phyloP scores from a whole-genome alignment of 768 basidiomycete species.

The Rhodosporidiobolus odoratus region DNA sequence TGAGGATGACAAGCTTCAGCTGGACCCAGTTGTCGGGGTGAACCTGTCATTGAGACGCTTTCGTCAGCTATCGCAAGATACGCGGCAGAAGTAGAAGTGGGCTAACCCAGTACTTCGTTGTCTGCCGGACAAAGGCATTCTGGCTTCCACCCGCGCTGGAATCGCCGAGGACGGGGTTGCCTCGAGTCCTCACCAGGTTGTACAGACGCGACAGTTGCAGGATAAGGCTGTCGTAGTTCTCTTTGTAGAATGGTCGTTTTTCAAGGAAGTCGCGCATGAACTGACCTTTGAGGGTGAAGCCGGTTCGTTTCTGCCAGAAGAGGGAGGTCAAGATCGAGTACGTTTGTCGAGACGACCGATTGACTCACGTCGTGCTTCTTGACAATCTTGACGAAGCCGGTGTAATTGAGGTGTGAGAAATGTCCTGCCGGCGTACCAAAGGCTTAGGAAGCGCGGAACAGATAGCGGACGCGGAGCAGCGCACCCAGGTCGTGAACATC shows the following conservation, averaged over 20 bases:
- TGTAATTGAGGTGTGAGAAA: conserved; percentile 94
- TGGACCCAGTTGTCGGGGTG: conserved; percentile 93
- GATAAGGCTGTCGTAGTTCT: conserved; percentile 86
- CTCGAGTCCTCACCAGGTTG: conserved; percentile 88
- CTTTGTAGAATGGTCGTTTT: conserved; percentile 91
- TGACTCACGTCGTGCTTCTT: conserved; percentile 93
- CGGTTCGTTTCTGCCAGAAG: conserved; percentile 77
- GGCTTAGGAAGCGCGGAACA: background rate
- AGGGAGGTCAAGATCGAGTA: background rate
- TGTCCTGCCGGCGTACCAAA: conserved; percentile 54
- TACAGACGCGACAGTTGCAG: conserved; percentile 92
- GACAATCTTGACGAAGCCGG: conserved; percentile 96
- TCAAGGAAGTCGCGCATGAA: conserved; percentile 90
- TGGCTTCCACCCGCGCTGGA: conserved; percentile 89
- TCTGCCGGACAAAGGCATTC: conserved; percentile 96
- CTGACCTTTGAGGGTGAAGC: conserved; percentile 67
- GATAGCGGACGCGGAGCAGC: background rate
- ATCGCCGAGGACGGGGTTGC: conserved; percentile 89
- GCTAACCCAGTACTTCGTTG: conserved; percentile 95
- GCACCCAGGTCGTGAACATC: conserved; percentile 50
- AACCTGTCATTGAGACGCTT: conserved; percentile 49
- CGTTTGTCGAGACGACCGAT: background rate
- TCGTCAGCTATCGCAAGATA: background rate
- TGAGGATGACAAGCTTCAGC: conserved; percentile 84
- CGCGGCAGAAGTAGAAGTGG: too few species aligned